A percentile compares a stretch with the other conserved stretches of the same genome.
Conservation (phyloP, 2,329 filamentous ascomycete genomes). For the Calonectria crousiana region DNA sequence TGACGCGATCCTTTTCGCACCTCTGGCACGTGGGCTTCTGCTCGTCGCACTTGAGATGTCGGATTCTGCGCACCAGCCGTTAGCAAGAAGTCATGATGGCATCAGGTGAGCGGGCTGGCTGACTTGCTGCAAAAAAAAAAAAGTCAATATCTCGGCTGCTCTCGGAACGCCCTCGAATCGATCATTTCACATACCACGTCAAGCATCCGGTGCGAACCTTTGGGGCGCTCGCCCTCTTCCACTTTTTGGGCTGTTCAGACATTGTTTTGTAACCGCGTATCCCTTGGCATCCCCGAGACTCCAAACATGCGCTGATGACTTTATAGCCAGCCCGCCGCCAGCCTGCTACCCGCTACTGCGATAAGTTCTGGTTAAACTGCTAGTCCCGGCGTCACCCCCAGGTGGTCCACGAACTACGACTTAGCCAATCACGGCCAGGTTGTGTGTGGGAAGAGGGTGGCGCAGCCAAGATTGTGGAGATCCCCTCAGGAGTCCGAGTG, state of each 20-base stretch:
- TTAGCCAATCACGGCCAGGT: not conserved
- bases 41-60: slow-evolving; percentile 7
- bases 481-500: not conserved
- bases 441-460: not conserved
- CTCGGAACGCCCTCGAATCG: not conserved
- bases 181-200: slow-evolving; percentile 1
- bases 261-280: not conserved
- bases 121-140: not conserved
- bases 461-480: slow-evolving; percentile 1
- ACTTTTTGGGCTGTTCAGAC: slow-evolving; percentile 1
- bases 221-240: slow-evolving; percentile 2
- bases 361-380: not conserved
- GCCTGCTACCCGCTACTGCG: slow-evolving; percentile 4
- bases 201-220: slow-evolving; percentile 2
- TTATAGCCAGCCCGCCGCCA: not conserved
- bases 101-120: not conserved
- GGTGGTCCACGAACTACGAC: not conserved
- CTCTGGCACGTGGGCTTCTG: not conserved
- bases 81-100: not conserved
- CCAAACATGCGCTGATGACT: not conserved
- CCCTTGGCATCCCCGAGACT: not conserved
- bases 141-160: not conserved
- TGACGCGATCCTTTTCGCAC: not conserved
- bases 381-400: not conserved
- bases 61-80: not conserved